phyloP scores from a whole-genome alignment of 202 grass and related monocot species.

The Zoysia matrella region DNA sequence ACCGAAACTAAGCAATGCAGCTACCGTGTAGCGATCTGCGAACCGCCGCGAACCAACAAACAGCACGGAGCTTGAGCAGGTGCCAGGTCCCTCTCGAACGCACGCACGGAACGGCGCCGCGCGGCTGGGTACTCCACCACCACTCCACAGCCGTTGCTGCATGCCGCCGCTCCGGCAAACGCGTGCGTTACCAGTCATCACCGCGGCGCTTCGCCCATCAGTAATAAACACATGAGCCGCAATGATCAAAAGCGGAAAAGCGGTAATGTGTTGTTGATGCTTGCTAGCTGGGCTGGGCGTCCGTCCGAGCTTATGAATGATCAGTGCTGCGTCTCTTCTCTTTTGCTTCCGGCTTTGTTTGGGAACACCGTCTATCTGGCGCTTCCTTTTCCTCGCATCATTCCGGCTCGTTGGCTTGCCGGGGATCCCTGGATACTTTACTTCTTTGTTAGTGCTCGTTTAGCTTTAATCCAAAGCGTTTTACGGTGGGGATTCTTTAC shows the following conservation, averaged over 20 bases:
- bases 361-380: not conserved
- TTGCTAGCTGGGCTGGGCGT: not conserved
- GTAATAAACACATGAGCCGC: constrained; percentile 5
- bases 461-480: constrained; percentile 57
- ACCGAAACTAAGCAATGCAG: not conserved
- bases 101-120: not conserved
- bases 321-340: not conserved
- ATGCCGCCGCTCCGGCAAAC: too few species aligned
- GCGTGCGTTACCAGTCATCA: not conserved
- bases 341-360: constrained; percentile 9
- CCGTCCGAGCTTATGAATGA: too few species aligned
- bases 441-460: constrained; percentile 42
- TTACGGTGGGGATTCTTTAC: not conserved
- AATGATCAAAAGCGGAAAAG: constrained; percentile 33
- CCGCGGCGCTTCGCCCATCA: not conserved
- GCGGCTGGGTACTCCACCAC: not conserved
- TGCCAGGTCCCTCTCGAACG: not conserved
- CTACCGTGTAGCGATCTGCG: not conserved
- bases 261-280: constrained; percentile 8
- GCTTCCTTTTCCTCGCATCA: constrained; percentile 9
- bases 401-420: constrained; percentile 2
- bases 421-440: constrained; percentile 29
- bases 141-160: too few species aligned
- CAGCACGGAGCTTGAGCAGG: not conserved
- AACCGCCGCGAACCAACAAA: not conserved